Conservation (phyloP, 75 land plant genomes). For the Selaginella tamariscina region DNA sequence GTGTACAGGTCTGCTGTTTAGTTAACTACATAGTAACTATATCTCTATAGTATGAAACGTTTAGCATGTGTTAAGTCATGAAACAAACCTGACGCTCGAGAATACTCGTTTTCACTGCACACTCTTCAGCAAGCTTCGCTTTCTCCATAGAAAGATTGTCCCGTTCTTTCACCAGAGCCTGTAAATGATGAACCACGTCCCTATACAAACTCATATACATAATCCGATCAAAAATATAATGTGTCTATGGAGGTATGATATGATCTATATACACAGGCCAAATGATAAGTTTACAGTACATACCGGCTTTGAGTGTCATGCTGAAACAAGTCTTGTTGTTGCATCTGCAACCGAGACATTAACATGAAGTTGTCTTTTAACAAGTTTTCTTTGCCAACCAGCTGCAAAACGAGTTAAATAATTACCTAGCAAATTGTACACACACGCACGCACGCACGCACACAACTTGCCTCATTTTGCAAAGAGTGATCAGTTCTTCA, state of each 20-base stretch:
- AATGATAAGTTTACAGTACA: neutral
- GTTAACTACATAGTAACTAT: too few relatives aligned
- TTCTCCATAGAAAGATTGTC: neutral
- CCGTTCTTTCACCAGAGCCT: neutral
- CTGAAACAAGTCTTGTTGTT: conserved; percentile 2
- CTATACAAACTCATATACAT: conserved; percentile 1
- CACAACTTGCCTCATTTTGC: conserved; percentile 2
- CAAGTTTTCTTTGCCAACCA: neutral
- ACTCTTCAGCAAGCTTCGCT: conserved; percentile 5
- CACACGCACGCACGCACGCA: too few relatives aligned
- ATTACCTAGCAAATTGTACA: too few relatives aligned
- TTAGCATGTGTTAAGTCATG: neutral
- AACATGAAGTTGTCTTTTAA: neutral
- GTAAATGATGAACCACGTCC: neutral
- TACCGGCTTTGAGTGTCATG: conserved; percentile 9
- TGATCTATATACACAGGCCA: neutral
- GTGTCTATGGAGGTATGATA: too few relatives aligned
- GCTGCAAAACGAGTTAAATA: neutral
- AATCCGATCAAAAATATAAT: neutral
- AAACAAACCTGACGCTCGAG: conserved; percentile 7
- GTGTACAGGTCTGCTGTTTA: too few relatives aligned
- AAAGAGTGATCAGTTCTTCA: neutral
- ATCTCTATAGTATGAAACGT: neutral
- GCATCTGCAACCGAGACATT: neutral
- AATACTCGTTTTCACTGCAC: neutral